Conservation (phyloP, 2,329 filamentous ascomycete species). For the Basipetospora chlamydospora region DNA sequence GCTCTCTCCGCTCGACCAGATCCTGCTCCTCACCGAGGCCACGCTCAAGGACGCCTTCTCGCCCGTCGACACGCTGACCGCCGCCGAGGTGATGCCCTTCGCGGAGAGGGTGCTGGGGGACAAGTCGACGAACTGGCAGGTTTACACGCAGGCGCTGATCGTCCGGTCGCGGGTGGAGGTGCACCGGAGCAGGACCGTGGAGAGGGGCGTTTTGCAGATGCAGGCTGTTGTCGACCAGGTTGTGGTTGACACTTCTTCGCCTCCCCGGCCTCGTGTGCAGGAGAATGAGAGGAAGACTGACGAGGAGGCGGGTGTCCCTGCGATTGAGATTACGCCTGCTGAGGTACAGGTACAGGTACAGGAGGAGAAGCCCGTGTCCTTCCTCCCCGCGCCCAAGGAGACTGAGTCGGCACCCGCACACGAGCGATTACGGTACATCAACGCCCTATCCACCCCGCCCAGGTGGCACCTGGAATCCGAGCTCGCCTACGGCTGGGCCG, state of each 20-base stretch:
- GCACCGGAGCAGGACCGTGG: conserved; percentile 72
- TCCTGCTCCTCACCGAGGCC: conserved; percentile 74
- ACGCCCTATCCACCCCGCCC: conserved; percentile 69
- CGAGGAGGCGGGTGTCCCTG: conserved; percentile 22
- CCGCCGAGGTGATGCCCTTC: conserved; percentile 89
- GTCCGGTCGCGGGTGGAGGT: conserved; percentile 83
- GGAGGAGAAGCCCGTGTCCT: conserved; percentile 47
- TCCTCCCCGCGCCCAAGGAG: conserved; percentile 62
- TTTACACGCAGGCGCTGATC: conserved; percentile 86
- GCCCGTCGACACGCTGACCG: conserved; percentile 68
- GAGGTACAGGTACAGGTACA: conserved; percentile 15
- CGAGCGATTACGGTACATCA: conserved; percentile 69
- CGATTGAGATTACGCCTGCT: conserved; percentile 28
- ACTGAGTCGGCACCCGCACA: conserved; percentile 65
- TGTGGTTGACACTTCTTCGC: conserved; percentile 59
- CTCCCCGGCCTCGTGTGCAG: conserved; percentile 9
- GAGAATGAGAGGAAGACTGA: conserved; percentile 13
- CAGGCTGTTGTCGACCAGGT: conserved; percentile 94
- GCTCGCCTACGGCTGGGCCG: conserved; percentile 82
- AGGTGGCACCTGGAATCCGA: conserved; percentile 92
- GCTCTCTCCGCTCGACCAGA: conserved; percentile 71
- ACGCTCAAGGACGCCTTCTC: conserved; percentile 82
- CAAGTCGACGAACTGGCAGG: conserved; percentile 91
- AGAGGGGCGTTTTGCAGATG: conserved; percentile 79
- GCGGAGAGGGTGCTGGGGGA: conserved; percentile 77